Base-by-base conservation (phyloP, 2,329 filamentous ascomycete genomes). In the Bipolaris sorokiniana region DNA sequence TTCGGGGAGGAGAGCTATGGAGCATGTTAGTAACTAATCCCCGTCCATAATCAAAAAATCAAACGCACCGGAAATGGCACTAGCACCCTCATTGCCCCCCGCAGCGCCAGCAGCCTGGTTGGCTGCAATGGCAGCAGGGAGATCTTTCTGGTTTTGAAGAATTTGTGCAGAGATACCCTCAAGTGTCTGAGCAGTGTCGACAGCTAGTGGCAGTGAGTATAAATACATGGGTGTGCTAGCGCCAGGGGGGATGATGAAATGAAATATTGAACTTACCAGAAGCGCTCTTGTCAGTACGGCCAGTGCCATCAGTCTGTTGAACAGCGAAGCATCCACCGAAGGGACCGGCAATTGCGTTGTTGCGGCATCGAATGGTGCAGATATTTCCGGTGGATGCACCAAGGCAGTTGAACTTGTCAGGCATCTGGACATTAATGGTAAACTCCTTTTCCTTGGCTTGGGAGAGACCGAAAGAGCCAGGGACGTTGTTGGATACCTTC, bases 351-450 rank as follows among this genome's bases (percentile, higher is more conserved):
- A 81, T 75, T 7, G 85, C 85, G 4, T 76, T 79, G 74, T 88
- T 88, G 74, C 86, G 79, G 78, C 86, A 88, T 34, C 85, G 81
- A 23, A 88, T 83, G 46, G 88, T 81, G 75, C 86, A 88, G 59
- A 87, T 81, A 64, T 86, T 82, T 41, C 86, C 86, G 1, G 84
- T 84, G 0, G 84, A 75, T 3, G 71, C 68, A 59, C 82, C 81
- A 37, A 80, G 73, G 59, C 84, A 84, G 7, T 83, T 83, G 7
- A 84, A 81, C 45, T 83, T 81, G 38, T 77, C 76, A 5, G 83
- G 83, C 59, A 88, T 86, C 42, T 81, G 72, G 66, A 86, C 83
- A 61, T 80, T 83, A 62, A 88, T 82, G 62, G 82, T 80, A 67
- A 88, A 86, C n/a, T 83, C 75, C 65, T 83, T 74, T 1, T 79